Conservation (phyloP, 2,329 filamentous ascomycete genomes). For the Coniochaeta prunicola region DNA sequence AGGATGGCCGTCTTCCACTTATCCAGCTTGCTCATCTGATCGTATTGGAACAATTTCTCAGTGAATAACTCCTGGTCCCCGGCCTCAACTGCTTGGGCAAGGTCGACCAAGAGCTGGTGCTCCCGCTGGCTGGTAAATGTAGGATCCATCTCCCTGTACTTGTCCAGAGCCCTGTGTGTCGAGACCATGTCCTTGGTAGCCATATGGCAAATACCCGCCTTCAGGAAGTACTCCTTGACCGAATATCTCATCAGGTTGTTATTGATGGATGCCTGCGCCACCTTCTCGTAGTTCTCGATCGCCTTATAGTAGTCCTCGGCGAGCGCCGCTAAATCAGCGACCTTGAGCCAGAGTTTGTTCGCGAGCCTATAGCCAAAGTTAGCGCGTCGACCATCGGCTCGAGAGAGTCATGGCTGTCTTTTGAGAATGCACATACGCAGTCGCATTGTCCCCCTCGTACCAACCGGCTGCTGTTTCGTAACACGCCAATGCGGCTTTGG, state of each 20-base stretch:
- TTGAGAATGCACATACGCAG: slow-evolving; percentile 53
- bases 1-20: slow-evolving; percentile 94
- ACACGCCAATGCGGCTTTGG: slow-evolving; percentile 68
- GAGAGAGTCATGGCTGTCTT: background rate
- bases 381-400: background rate
- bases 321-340: slow-evolving; percentile 77
- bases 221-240: slow-evolving; percentile 93
- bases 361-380: slow-evolving; percentile 53
- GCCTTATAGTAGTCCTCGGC: slow-evolving; percentile 79
- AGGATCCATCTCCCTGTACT: slow-evolving; percentile 73
- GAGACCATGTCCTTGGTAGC: slow-evolving; percentile 68
- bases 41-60: slow-evolving; percentile 81
- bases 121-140: slow-evolving; percentile 73
- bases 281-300: slow-evolving; percentile 76
- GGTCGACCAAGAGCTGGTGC: slow-evolving; percentile 70
- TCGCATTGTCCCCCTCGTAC: slow-evolving; percentile 82
- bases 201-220: slow-evolving; percentile 87
- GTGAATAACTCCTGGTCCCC: slow-evolving; percentile 77
- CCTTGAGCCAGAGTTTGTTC: slow-evolving; percentile 91
- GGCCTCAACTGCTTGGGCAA: slow-evolving; percentile 66
- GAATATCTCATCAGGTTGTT: slow-evolving; percentile 93
- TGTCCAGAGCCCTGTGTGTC: slow-evolving; percentile 70
- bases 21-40: slow-evolving; percentile 88
- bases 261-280: slow-evolving; percentile 68
- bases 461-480: slow-evolving; percentile 83